phyloP scores from a whole-genome alignment of 2,329 filamentous ascomycete genomes.

The Colletotrichum liriopes region DNA sequence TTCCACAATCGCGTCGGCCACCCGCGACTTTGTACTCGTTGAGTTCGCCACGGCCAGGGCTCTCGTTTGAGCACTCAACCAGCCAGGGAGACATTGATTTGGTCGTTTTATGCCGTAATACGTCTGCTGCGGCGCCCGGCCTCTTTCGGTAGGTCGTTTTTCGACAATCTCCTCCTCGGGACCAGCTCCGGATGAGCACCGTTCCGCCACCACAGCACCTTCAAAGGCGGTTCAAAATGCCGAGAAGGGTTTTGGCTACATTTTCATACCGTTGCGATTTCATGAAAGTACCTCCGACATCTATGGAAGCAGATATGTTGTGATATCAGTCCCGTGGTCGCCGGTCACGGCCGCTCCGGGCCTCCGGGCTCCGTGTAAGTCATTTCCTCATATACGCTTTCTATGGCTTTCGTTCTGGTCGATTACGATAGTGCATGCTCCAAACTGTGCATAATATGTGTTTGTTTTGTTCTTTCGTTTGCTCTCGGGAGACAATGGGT shows the following conservation, averaged over 20 bases:
- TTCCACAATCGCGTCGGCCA: slow-evolving; percentile 54
- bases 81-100: slow-evolving; percentile 11
- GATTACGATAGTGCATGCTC: slow-evolving; percentile 13
- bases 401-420: background rate
- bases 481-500: slow-evolving; percentile 38
- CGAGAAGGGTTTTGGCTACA: too few relatives aligned
- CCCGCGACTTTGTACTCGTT: slow-evolving; percentile 78
- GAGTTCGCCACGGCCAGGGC: slow-evolving; percentile 62
- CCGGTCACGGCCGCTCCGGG: slow-evolving; percentile 20
- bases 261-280: background rate
- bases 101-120: slow-evolving; percentile 10
- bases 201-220: slow-evolving; percentile 26
- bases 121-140: slow-evolving; percentile 6
- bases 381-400: slow-evolving; percentile 20
- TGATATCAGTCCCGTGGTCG: slow-evolving; percentile 35
- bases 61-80: slow-evolving; percentile 57
- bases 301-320: background rate
- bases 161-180: slow-evolving; percentile 41
- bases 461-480: slow-evolving; percentile 35
- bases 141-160: slow-evolving; percentile 37
- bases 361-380: slow-evolving; percentile 41
- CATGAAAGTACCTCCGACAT: slow-evolving; percentile 26
- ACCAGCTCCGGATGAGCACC: slow-evolving; percentile 20
- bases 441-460: slow-evolving; percentile 19
- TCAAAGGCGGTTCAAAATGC: slow-evolving; percentile 15